A percentile compares a stretch with the other conserved stretches of the same genome.
Evolutionary conservation across 2,329 filamentous ascomycete species (phyloP).

Genomic region (Fusarium chaquense): DNA sequence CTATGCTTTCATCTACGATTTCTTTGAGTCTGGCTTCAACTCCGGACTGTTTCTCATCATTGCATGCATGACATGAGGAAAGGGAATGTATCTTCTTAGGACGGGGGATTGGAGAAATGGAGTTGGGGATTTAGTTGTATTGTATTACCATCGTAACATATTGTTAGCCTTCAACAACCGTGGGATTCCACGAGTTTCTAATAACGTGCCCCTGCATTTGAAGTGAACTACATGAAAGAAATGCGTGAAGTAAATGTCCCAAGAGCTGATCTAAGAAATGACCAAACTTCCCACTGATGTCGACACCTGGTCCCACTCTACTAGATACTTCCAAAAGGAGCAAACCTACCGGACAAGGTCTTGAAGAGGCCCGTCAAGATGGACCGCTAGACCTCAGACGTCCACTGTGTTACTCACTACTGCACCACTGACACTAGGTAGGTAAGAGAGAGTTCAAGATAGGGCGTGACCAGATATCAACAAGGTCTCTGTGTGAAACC

Average conservation of each 20-base stretch:
- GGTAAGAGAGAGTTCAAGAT: constrained; percentile 2
- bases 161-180: constrained; percentile 19
- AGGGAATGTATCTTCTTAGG: constrained; percentile 34
- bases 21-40: constrained; percentile 25
- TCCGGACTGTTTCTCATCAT: constrained; percentile 24
- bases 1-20: constrained; percentile 20
- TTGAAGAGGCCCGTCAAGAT: background rate
- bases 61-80: constrained; percentile 39
- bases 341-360: background rate
- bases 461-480: background rate
- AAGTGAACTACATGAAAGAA: background rate
- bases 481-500: constrained; percentile 12
- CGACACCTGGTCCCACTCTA: background rate
- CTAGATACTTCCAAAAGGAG: background rate
- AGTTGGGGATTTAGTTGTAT: constrained; percentile 34
- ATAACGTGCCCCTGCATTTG: background rate
- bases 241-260: background rate
- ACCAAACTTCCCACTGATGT: background rate
- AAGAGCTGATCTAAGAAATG: background rate
- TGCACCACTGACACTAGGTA: background rate
- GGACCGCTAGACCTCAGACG: background rate
- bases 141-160: constrained; percentile 37
- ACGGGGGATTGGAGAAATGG: constrained; percentile 32
- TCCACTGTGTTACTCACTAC: background rate
- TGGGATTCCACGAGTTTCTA: constrained; percentile 13